phyloP scores from a whole-genome alignment of 2,329 filamentous ascomycete genomes.

The Sphaerulina musiva region DNA sequence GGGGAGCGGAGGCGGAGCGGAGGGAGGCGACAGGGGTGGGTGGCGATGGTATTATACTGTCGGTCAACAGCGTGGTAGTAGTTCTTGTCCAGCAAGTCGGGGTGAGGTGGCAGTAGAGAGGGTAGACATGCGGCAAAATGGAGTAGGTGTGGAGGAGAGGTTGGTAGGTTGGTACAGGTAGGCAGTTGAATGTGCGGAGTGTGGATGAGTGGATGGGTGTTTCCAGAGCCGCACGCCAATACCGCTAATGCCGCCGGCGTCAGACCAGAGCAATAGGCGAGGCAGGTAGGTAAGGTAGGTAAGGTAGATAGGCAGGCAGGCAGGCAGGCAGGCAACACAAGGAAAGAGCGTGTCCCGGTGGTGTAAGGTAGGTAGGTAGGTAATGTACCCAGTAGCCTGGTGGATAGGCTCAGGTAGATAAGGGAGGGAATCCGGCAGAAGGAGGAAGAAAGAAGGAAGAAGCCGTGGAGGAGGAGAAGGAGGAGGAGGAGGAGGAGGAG shows the following conservation, averaged over 20 bases:
- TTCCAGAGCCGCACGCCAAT: not conserved
- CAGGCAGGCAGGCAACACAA: not conserved
- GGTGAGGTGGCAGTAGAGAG: not conserved
- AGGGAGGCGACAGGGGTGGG: not conserved
- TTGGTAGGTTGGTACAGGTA: no score
- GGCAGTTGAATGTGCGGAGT: not conserved
- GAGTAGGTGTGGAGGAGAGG: not conserved
- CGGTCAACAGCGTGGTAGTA: not conserved
- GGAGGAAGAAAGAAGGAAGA: no score
- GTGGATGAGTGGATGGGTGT: not conserved
- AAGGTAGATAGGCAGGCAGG: not conserved
- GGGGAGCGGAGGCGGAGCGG: not conserved
- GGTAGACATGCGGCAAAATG: not conserved
- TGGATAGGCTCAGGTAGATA: not conserved
- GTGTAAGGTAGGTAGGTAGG: no score
- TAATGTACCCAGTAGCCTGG: not conserved
- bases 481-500: no score
- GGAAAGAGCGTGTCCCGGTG: no score
- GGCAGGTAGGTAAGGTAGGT: not conserved
- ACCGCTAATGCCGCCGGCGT: not conserved
- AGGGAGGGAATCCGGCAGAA: not conserved
- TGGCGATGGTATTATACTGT: slow-evolving; percentile 8
- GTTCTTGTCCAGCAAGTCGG: slow-evolving; percentile 20
- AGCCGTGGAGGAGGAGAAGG: no score
- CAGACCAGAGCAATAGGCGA: not conserved